Evolutionary conservation across 257 asterid species (phyloP).

Genomic region (Solanum tarapatanum): DNA sequence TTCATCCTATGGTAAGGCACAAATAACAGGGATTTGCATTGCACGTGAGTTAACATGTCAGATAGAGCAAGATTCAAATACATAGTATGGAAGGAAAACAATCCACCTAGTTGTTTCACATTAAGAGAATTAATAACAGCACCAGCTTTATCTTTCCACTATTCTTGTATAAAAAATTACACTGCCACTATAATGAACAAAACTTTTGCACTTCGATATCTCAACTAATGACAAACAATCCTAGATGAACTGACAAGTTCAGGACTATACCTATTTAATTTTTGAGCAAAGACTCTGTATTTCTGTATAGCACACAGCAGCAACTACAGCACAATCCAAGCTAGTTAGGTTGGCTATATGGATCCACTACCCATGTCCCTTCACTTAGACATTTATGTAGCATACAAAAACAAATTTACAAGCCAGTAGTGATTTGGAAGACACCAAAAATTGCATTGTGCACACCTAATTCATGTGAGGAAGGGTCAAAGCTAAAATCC

Average conservation of each 20-base stretch:
- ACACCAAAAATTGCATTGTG: not conserved
- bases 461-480: not conserved
- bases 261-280: not conserved
- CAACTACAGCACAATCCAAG: not conserved
- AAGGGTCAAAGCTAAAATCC: not conserved
- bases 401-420: not conserved
- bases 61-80: not conserved
- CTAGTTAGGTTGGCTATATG: not conserved
- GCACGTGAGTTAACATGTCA: not conserved
- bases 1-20: not conserved
- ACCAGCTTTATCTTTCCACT: not conserved
- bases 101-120: not conserved
- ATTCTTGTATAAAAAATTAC: not conserved
- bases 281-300: not conserved
- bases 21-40: not conserved
- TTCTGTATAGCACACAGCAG: not conserved
- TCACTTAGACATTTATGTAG: not conserved
- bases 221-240: not conserved
- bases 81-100: not conserved
- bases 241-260: not conserved
- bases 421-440: not conserved
- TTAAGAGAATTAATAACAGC: not conserved
- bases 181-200: not conserved
- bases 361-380: not conserved
- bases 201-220: not conserved